These are phyloP conservation scores for Elsinoe necatrix DNA, from an alignment of 2,329 filamentous ascomycete species.

Conservation along the genomic window DNA sequence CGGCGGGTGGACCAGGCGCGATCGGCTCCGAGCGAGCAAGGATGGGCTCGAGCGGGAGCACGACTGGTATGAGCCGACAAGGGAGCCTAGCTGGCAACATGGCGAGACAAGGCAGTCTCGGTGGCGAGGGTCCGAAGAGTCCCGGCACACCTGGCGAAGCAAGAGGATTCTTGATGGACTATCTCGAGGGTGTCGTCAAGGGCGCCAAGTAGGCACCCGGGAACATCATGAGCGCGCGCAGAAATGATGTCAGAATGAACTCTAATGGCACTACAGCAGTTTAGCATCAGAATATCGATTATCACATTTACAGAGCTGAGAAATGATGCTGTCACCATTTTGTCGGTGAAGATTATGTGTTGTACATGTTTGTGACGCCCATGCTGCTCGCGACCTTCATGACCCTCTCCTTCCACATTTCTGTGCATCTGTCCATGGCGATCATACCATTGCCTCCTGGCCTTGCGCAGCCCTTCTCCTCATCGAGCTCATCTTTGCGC, in stretches of 20 bases:
- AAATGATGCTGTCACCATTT: neutral
- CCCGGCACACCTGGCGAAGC: constrained; percentile 25
- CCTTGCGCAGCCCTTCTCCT: neutral
- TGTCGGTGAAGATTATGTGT: neutral
- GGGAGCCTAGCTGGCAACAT: constrained; percentile 19
- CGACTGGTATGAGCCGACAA: neutral
- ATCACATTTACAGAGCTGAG: constrained; percentile 13
- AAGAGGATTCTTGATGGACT: constrained; percentile 30
- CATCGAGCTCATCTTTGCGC: neutral
- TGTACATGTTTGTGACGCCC: constrained; percentile 1
- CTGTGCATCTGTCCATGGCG: too few relatives aligned
- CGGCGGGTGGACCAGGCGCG: neutral
- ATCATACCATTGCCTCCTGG: neutral
- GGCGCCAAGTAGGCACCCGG: constrained; percentile 17
- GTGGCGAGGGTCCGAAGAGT: constrained; percentile 16
- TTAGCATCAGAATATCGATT: neutral
- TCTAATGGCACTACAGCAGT: neutral
- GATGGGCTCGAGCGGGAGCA: constrained; percentile 11
- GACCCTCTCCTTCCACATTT: neutral
- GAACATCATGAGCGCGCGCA: too few relatives aligned
- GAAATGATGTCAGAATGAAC: too few relatives aligned
- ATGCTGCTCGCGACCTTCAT: neutral
- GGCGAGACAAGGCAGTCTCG: constrained; percentile 11
- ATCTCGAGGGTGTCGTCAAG: constrained; percentile 29
- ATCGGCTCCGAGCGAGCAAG: constrained; percentile 22